Evolutionary conservation across 2,329 filamentous ascomycete species (phyloP).

Genomic region (Colletotrichum lini): DNA sequence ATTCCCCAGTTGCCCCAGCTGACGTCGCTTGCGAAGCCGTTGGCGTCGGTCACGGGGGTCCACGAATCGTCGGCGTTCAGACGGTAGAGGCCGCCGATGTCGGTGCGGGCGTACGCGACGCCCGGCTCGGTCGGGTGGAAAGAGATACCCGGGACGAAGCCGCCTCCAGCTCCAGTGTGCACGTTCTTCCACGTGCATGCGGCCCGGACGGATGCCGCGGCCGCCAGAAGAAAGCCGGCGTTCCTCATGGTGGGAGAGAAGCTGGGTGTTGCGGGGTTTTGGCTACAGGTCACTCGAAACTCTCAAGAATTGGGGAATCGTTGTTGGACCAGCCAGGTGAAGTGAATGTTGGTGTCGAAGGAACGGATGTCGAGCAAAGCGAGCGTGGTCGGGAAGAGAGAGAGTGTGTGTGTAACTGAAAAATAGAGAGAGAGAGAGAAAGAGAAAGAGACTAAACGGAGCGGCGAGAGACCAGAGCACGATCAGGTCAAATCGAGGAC

Average conservation of each 20-base stretch:
- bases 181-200: slow-evolving; percentile 64
- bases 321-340: slow-evolving; percentile 24
- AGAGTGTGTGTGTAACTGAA: too few species aligned
- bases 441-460: slow-evolving; percentile 4
- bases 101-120: slow-evolving; percentile 69
- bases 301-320: slow-evolving; percentile 13
- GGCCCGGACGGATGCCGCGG: slow-evolving; percentile 48
- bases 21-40: slow-evolving; percentile 54
- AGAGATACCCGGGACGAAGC: slow-evolving; percentile 70
- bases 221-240: slow-evolving; percentile 40
- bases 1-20: slow-evolving; percentile 71
- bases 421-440: too few species aligned
- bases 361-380: slow-evolving; percentile 17
- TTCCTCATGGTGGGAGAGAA: slow-evolving; percentile 25
- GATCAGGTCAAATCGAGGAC: not conserved
- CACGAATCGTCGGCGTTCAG: slow-evolving; percentile 69
- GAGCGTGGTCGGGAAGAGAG: slow-evolving; percentile 5
- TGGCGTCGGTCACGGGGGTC: slow-evolving; percentile 66
- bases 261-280: not conserved
- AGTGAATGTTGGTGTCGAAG: slow-evolving; percentile 15
- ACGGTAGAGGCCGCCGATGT: slow-evolving; percentile 70
- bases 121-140: slow-evolving; percentile 67
- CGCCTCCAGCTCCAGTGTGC: slow-evolving; percentile 69
- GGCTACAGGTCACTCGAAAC: slow-evolving; percentile 16
- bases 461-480: not conserved